Base-by-base conservation (phyloP, 129 eudicot genomes). In the Logfia minima region DNA sequence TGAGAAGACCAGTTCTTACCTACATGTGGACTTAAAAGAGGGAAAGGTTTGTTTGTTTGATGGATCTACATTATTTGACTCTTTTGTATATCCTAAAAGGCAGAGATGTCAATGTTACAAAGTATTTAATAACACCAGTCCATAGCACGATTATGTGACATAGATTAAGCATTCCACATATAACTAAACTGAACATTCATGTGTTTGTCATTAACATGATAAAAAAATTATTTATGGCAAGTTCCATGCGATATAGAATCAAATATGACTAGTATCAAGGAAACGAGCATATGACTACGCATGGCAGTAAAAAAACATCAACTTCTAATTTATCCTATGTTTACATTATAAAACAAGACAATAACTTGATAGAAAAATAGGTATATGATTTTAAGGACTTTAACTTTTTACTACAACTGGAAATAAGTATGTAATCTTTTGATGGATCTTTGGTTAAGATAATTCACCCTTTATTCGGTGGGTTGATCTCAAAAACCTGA, bases 11-110 rank as follows among this genome's bases (percentile, higher is more conserved):
- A 26, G 70, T 69, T 69, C 81, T 68, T 77, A 23, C 67, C 75
- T 68, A 39, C 76, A 72, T 79, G 72, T 80, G 83, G 79, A 80
- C 83, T 66, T 73, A 66, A 80, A 80, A 37, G 68, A 53, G 75
- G 74, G 53, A 52, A 80, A 72, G 29, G 22, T 56, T 31, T 64
- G 73, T 51, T 79, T 45, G 53, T 45, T 45, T 13, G 11, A 45
- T 45, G 17, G 18, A 11, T 45, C 53, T 13, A 45, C 53, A 45
- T 11, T 45, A 45, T 45, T 48, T 18, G 55, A 1, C 55, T 14
- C 5, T 3, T 48, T 48, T 48, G 6, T 14, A 48, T 2, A 48
- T 48, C 18, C 55, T 14, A 13, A 48, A 14, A 48, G 55, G 55
- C 55, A 48, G 55, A 48, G 55, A 48, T 48, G 55, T 48, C 55